Base-by-base conservation (phyloP, 2,329 filamentous ascomycete genomes). In the Beauveria bassiana region DNA sequence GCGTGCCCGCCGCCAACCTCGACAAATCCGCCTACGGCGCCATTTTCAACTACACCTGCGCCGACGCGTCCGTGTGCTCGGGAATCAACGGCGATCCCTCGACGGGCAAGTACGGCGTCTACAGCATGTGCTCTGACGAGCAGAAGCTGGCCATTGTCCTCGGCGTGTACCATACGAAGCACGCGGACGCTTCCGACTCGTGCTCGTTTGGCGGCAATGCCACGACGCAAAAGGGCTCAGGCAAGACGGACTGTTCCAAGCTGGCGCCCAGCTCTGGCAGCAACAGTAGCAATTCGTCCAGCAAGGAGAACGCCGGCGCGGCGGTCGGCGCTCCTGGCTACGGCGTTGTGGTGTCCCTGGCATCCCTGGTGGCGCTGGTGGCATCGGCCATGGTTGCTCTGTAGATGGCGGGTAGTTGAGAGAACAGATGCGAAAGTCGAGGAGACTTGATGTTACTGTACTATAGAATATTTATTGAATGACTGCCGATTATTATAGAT, bases 131-230 rank as follows among this genome's bases (percentile, higher is more conserved):
- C 80, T 79, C 80, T 67, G 70, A 83, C 69, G 80, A 81, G 68
- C 81, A 90, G 75, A 84, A 92, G 81, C 84, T 96, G 45, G 85
- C 84, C 63, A 92, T 84, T 55, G 56, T 63, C 18, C 55, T 63
- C n/a, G 56, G 57, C 50, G 61, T 57, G 18, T 63, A 63, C 81
- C 90, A 89, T 79, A 71, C 79, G 66, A 75, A 73, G 66, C 80
- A 86, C 70, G 77, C 80, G 66, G 78, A 79, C 64, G 74, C 76
- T 52, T 71, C 76, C 34, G 76, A 76, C 61, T 87, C 90, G 40
- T 96, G 90, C 73, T 79, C 86, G 78, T 93, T 93, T 75, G 77
- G 81, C 62, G 88, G 89, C 68, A 77, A 85, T 68, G 90, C 87
- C 55, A 77, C 77, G 61, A 77, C 81, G 60, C 81, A 82, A 73